Base-by-base conservation (phyloP, 2,329 filamentous ascomycete species). In the Apiospora aurea region DNA sequence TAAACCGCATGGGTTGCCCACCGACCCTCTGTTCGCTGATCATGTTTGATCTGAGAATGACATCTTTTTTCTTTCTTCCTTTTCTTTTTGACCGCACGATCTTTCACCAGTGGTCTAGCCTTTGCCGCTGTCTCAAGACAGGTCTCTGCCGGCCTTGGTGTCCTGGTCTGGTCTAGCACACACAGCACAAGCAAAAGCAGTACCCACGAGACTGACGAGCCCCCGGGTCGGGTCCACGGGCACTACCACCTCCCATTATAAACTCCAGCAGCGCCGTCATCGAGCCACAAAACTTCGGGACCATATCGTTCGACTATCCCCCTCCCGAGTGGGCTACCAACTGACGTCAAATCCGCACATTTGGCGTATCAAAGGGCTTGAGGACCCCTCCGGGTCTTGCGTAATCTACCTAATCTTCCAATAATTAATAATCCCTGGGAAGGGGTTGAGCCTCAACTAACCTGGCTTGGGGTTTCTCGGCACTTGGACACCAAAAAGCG, bases 1-100 rank as follows among this genome's bases (percentile, higher is more conserved):
- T 64, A 64, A 64, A 64, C 57, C 34, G n/a, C 57, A 41, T 64
- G 18, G 57, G 57, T 64, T 38, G 57, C 57, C 57, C 57, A 64
- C 53, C 26, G 4, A 61, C 53, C 53, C 29, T 38, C 26, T 16
- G 7, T 18, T 47, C 44, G 44, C 44, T 47, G 29, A 21, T 21
- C 44, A 21, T 21, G 8, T 21, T 47, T 47, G 46, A n/a, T 49
- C 46, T 49, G 21, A n/a, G 3, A 21, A 7, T 49, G 21, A 46
- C 46, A 38, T 57, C 51, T 57, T 26, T 21, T 18, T 26, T 34
- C 51, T 21, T 18, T 26, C 18, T 21, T 61, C 11, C 53, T 34
- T 29, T 21, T 38, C 6, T 2, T 49, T n/a, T n/a, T n/a, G n/a
- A 13, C 10, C 10, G 47, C 13, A 24, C 2, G 14, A 34, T 61